Evolutionary conservation across 257 asterid species (phyloP), one percentile per base, ranked within the genome.

Genomic region (Knoxia roxburghii): DNA sequence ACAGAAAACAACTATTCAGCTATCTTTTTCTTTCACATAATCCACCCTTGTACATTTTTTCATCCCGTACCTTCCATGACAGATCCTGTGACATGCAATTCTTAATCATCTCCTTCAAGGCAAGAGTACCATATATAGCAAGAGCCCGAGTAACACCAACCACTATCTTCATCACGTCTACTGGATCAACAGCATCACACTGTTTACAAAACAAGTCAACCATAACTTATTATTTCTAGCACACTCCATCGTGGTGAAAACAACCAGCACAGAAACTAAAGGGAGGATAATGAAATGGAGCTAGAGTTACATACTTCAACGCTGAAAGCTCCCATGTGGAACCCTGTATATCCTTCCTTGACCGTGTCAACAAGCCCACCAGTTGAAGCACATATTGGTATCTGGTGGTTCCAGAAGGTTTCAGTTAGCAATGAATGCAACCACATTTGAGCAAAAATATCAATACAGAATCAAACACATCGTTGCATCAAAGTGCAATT

Each of bases 361-460:
- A 93, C 97, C 0, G 97, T 90, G 84, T 93, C 97, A 24, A 88
- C 99, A 3, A 93, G 87, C 61, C 99, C 99, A 77, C 99, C 97
- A 17, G 99, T 93, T n/a, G 96, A 93, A 23, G 97, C 87, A 73
- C 95, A 85, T 48, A 93, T 85, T 6, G 95, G 95, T 41, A 87
- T 61, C 99, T 93, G 86, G 70, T 93, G 86, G 70, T 73, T 65
- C 70, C 55, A 63, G 8, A 29, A 17, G 40, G 43, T 68, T 77
- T 40, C 26, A 64, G 56, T 61, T 8, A 72, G 62, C 55, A 45
- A 64, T 67, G 39, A 45, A 61, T 17, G 63, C 6, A 17, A 45
- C 37, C 29, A 39, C 2, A n/a, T 39, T 37, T 37, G 41, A 18
- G 45, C 57, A 7, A 53, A 60, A 59, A 17, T 23, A 23, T 9